Base-by-base conservation (phyloP, 768 basidiomycete species). In the Pleurotus tuber-regium region DNA sequence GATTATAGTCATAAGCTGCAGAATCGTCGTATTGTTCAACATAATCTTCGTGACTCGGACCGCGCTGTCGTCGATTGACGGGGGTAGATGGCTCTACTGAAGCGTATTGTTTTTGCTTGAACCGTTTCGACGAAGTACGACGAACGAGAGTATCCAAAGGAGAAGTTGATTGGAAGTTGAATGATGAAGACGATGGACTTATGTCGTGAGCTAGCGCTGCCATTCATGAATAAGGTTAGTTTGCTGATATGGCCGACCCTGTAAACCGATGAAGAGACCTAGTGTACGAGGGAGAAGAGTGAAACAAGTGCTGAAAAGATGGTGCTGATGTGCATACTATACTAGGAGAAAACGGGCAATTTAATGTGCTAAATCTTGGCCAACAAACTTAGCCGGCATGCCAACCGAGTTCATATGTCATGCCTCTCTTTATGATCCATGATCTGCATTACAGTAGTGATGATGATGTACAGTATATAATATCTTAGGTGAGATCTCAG, bases 141-240 rank as follows among this genome's bases (percentile, higher is more conserved):
- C 78, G 74, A 50, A 78, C 79, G 42, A 87, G 76, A 2, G 76
- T 69, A 33, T 82, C 77, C 33, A 87, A 71, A 5, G 86, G 86
- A 1, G 86, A 87, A 18, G 74, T 66, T 52, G 65, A 61, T 46
- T 69, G 59, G 16, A 77, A 50, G 43, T 57, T 65, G 48, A 62
- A 66, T 23, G 66, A 54, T 1, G 61, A 44, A 5, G 57, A 33
- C 18, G 59, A 46, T 38, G 52, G 42, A 29, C 50, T 50, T 28
- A 16, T 29, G 18, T 46, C 40, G 33, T 52, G 29, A 12, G n/a
- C 33, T 43, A 26, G 21, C 24, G 28, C 42, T 51, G 29, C 49
- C 49, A 43, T 54, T 5, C 16, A 29, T 33, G 38, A 11, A n/a
- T n/a, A n/a, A n/a, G n/a, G n/a, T n/a, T n/a, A n/a, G n/a, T n/a